Percentiles rank a stretch among this genome's conserved stretches.
These are phyloP conservation scores for Arthrobotrys sinensis DNA, from an alignment of 2,329 filamentous ascomycete genomes.

Conservation along the genomic window DNA sequence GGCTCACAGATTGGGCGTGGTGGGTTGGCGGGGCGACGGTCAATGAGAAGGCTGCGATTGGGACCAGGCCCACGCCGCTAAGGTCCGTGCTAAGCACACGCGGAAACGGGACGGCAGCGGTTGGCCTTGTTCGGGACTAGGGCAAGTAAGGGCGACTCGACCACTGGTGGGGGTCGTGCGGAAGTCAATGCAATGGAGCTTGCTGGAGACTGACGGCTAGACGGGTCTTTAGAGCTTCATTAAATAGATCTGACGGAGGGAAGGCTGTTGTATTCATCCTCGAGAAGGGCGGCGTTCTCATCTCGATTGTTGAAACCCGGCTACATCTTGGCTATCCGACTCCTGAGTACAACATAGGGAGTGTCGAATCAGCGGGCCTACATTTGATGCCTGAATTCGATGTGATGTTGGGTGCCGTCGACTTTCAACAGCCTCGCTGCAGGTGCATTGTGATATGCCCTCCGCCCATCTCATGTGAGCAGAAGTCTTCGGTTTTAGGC, in stretches of 20 bases:
- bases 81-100: slow-evolving; percentile 28
- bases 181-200: not conserved
- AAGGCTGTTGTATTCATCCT: not conserved
- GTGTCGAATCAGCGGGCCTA: not conserved
- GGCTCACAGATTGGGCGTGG: not conserved
- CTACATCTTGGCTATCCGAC: slow-evolving; percentile 7
- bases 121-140: slow-evolving; percentile 27
- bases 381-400: slow-evolving; percentile 9
- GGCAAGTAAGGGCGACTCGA: not conserved
- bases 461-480: slow-evolving; percentile 25
- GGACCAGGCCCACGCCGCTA: slow-evolving; percentile 26
- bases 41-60: not conserved
- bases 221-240: not conserved
- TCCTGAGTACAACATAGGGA: not conserved
- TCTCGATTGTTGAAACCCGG: slow-evolving; percentile 36
- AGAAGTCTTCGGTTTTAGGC: not conserved
- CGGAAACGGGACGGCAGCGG: slow-evolving; percentile 48
- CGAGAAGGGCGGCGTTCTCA: not conserved
- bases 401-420: not conserved
- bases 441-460: not conserved
- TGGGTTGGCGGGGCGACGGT: slow-evolving; percentile 53
- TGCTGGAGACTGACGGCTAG: not conserved
- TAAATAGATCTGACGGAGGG: slow-evolving; percentile 6
- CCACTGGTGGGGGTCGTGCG: slow-evolving; percentile 1
- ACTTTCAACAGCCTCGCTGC: slow-evolving; percentile 33